Conservation (phyloP, 192 early-diverging fungal genomes). For the Entomortierella beljakovae region DNA sequence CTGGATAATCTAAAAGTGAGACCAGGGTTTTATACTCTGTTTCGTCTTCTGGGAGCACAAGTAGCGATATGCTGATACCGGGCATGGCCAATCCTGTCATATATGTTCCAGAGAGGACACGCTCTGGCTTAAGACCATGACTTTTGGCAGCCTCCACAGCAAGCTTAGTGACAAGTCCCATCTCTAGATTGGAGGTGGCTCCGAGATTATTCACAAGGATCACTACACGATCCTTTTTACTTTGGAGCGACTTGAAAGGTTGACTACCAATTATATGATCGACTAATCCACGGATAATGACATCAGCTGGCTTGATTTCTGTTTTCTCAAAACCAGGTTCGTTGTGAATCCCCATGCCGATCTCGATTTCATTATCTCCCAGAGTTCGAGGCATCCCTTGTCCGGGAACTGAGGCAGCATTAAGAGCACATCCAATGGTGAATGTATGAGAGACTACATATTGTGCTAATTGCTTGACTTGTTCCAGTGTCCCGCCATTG, state of each 20-base stretch:
- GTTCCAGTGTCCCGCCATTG: conserved; percentile 68
- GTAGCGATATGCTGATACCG: conserved; percentile 76
- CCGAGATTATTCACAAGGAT: conserved; percentile 91
- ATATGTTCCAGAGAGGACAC: conserved; percentile 76
- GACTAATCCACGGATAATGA: conserved; percentile 66
- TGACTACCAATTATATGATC: conserved; percentile 54
- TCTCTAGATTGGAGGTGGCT: conserved; percentile 77
- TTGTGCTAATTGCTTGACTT: conserved; percentile 66
- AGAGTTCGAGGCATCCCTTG: conserved; percentile 64
- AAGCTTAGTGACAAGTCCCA: conserved; percentile 76
- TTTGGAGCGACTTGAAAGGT: conserved; percentile 53
- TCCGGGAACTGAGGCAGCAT: conserved; percentile 82
- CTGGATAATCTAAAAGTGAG: conserved; percentile 66
- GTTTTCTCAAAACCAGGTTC: conserved; percentile 80
- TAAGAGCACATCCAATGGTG: conserved; percentile 83
- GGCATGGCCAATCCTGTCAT: conserved; percentile 90
- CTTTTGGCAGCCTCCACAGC: conserved; percentile 62
- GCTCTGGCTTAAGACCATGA: conserved; percentile 56
- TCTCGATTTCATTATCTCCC: conserved; percentile 65
- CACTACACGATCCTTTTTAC: conserved; percentile 60
- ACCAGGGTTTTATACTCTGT: conserved; percentile 49
- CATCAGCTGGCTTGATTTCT: conserved; percentile 57
- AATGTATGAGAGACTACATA: conserved; percentile 72
- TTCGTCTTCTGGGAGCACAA: conserved; percentile 66
- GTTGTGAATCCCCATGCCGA: conserved; percentile 87